Evolutionary conservation across 148 eudicot species (phyloP).

Genomic region (Cornus controversa): DNA sequence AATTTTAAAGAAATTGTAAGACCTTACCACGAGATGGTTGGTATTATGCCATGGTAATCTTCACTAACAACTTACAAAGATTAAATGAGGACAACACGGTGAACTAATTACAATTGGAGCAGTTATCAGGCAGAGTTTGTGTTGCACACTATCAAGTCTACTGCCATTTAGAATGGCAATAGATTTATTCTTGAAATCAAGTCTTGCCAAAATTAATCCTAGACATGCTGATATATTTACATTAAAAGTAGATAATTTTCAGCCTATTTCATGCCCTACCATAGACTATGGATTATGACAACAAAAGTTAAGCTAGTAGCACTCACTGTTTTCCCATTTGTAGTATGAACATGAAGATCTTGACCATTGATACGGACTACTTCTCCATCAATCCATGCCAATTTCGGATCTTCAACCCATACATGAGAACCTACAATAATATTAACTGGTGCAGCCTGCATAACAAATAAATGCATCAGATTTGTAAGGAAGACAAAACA

Average conservation of each 20-base stretch:
- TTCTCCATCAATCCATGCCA: constrained; percentile 97
- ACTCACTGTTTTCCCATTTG: constrained; percentile 77
- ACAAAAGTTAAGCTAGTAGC: constrained; percentile 9
- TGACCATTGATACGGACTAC: constrained; percentile 67
- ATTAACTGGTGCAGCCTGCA: constrained; percentile 82
- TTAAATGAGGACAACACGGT: neutral
- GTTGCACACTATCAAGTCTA: neutral
- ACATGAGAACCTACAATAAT: constrained; percentile 93
- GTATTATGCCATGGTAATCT: neutral
- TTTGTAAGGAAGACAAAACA: constrained; percentile 11
- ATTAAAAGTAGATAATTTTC: neutral
- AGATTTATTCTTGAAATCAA: neutral
- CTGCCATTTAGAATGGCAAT: neutral
- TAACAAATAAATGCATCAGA: constrained; percentile 8
- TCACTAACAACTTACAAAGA: neutral
- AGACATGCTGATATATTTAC: neutral
- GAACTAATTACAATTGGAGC: neutral
- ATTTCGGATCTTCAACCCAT: constrained; percentile 85
- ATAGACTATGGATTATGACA: neutral
- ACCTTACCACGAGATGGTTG: neutral
- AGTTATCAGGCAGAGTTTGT: neutral
- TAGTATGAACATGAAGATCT: constrained; percentile 72
- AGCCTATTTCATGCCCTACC: neutral
- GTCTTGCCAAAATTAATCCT: neutral
- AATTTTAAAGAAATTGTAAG: neutral